Evolutionary conservation across 805 yeast genomes (phyloP), one percentile per base, ranked within the genome.

Genomic region (Pichia ethanolica): DNA sequence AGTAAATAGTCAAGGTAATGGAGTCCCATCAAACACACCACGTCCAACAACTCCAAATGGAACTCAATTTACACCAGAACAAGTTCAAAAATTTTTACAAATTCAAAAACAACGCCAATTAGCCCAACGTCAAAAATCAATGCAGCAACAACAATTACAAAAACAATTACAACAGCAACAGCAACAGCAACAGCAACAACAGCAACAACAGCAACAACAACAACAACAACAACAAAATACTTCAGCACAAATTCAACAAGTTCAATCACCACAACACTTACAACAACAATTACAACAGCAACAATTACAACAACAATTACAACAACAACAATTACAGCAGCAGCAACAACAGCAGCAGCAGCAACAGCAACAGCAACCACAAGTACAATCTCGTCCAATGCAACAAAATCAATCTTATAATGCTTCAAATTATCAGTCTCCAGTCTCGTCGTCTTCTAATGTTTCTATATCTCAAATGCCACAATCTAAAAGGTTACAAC

Each of bases 11-110:
- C 45, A 42, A 32, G 20, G 30, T 33, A 14, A 6, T n/a, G 26
- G 14, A 7, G 7, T 32, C 5, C 5, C 38, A 6, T 32, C 27
- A 10, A 43, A 48, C 11, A 38, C 50, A 13, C 42, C 50, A n/a
- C 30, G 72, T 35, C 71, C 80, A 5, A 70, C 78, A 0, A 70
- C 75, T 1, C 77, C 83, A 9, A 76, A 77, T 58, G 82, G 82
- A 4, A 71, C 78, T 0, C 80, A 81, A 9, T 77, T 78, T 49
- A 77, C 83, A 0, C 74, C 75, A 9, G 86, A 81, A 51, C 87
- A 81, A 55, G 63, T 81, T 12, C 85, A 81, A 57, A 80, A 77
- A 53, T 59, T 81, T 42, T 63, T 79, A 42, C 82, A 77, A 47
- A 55, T 75, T 35, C 79, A 76, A 58, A 74, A 75, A 50, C 81